phyloP scores from a whole-genome alignment of 1,284 basidiomycete genomes.

The Singerocomus inundabilis region DNA sequence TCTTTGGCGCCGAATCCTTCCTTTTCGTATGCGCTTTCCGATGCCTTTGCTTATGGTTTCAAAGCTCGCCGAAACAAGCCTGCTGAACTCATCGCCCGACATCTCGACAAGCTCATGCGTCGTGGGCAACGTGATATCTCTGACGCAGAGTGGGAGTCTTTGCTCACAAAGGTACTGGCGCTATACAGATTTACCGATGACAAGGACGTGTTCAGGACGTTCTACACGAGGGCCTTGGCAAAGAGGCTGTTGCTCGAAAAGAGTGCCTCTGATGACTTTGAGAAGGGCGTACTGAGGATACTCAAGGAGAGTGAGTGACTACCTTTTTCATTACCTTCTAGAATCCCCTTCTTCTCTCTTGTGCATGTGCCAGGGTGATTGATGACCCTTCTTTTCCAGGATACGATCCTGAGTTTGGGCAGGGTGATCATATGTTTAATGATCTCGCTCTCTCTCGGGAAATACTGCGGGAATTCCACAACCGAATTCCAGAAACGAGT shows the following conservation, averaged over 20 bases:
- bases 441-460: slow-evolving; percentile 77
- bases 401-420: slow-evolving; percentile 86
- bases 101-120: slow-evolving; percentile 84
- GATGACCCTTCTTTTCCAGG: slow-evolving; percentile 40
- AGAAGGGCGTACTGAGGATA: slow-evolving; percentile 85
- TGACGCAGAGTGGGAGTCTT: slow-evolving; percentile 67
- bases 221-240: slow-evolving; percentile 88
- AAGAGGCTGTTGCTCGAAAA: slow-evolving; percentile 85
- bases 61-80: slow-evolving; percentile 82
- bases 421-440: slow-evolving; percentile 90
- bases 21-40: slow-evolving; percentile 61
- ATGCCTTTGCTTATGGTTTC: slow-evolving; percentile 83
- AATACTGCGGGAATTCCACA: slow-evolving; percentile 58
- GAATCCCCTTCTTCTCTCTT: not conserved
- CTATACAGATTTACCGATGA: slow-evolving; percentile 90
- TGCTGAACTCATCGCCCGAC: slow-evolving; percentile 93
- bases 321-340: not conserved
- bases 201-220: slow-evolving; percentile 92
- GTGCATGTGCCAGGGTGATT: not conserved
- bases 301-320: slow-evolving; percentile 74
- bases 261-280: slow-evolving; percentile 90
- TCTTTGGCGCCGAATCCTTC: slow-evolving; percentile 46
- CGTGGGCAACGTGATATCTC: slow-evolving; percentile 76
- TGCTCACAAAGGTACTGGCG: slow-evolving; percentile 75
- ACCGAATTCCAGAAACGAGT: slow-evolving; percentile 33